A percentile compares a stretch with the other conserved stretches of the same genome.
phyloP scores from a whole-genome alignment of 2,329 filamentous ascomycete genomes.

The Fusarium poae region DNA sequence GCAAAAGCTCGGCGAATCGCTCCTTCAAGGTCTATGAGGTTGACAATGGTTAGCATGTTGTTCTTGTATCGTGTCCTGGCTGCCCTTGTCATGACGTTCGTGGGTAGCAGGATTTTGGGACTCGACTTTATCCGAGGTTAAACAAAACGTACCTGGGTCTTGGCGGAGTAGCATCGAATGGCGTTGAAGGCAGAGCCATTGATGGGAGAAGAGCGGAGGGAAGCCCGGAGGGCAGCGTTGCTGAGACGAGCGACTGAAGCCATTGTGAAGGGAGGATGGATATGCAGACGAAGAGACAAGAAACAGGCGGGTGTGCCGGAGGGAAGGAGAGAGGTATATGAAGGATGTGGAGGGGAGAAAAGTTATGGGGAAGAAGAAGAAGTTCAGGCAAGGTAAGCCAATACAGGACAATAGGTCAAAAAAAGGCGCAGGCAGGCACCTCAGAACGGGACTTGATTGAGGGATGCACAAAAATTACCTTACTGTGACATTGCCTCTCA shows the following conservation, averaged over 20 bases:
- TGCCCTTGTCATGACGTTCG: slow-evolving; percentile 14
- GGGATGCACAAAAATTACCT: slow-evolving; percentile 33
- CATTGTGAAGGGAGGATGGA: slow-evolving; percentile 68
- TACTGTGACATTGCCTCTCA: slow-evolving; percentile 30
- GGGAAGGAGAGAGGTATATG: slow-evolving; percentile 51
- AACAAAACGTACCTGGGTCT: slow-evolving; percentile 82
- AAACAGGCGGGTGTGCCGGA: slow-evolving; percentile 51
- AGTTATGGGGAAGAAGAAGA: slow-evolving; percentile 53
- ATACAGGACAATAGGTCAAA: slow-evolving; percentile 24
- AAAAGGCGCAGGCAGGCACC: slow-evolving; percentile 43
- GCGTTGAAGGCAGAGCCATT: slow-evolving; percentile 83
- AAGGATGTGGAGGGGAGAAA: slow-evolving; percentile 52
- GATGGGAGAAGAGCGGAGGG: slow-evolving; percentile 75
- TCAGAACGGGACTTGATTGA: slow-evolving; percentile 9
- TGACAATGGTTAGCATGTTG: slow-evolving; percentile 16
- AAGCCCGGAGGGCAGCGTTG: slow-evolving; percentile 84
- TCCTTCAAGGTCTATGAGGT: slow-evolving; percentile 88
- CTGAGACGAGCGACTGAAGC: slow-evolving; percentile 85
- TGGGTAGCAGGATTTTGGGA: slow-evolving; percentile 16
- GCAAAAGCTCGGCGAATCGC: slow-evolving; percentile 95
- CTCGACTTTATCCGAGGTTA: slow-evolving; percentile 24
- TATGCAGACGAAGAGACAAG: slow-evolving; percentile 50
- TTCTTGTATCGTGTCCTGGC: not conserved
- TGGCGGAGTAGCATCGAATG: slow-evolving; percentile 91
- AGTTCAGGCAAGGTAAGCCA: slow-evolving; percentile 48